These are phyloP conservation scores for Lophiostoma macrostomum DNA, from an alignment of 495 filamentous ascomycete species.

Conservation along the genomic window DNA sequence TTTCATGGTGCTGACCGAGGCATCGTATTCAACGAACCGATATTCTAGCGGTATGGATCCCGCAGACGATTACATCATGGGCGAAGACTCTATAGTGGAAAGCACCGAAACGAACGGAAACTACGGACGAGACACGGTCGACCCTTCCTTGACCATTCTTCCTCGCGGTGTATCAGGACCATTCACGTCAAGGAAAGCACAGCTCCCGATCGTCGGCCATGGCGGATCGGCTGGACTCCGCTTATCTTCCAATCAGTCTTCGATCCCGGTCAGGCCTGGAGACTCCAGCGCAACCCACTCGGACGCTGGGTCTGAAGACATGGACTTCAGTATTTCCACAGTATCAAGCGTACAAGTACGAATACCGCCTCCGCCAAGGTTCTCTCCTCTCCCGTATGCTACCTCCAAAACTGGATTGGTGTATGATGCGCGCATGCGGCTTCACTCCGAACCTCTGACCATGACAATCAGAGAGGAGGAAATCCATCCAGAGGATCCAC, in stretches of 20 bases:
- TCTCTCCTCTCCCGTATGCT: constrained; percentile 37
- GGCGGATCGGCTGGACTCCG: neutral
- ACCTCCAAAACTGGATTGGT: constrained; percentile 59
- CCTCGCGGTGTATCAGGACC: too few species aligned
- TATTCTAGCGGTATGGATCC: too few species aligned
- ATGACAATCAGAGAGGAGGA: constrained; percentile 47
- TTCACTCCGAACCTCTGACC: constrained; percentile 70
- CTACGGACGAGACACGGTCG: neutral
- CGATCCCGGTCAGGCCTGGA: neutral
- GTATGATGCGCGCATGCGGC: constrained; percentile 92
- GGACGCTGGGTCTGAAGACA: constrained; percentile 11
- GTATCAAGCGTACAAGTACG: constrained; percentile 17
- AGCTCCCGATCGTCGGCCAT: neutral
- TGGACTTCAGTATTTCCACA: constrained; percentile 15
- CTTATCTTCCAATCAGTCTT: neutral
- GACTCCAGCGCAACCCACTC: neutral
- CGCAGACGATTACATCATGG: constrained; percentile 11
- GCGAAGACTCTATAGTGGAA: neutral
- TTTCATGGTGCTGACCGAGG: too few species aligned
- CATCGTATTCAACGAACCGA: too few species aligned
- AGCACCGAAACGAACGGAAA: constrained; percentile 2
- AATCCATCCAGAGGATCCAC: constrained; percentile 89
- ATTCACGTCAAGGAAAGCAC: neutral
- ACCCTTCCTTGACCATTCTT: neutral
- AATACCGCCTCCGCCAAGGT: constrained; percentile 23